phyloP scores from a whole-genome alignment of 208 protist species.

The Trypanosoma conorhini region DNA sequence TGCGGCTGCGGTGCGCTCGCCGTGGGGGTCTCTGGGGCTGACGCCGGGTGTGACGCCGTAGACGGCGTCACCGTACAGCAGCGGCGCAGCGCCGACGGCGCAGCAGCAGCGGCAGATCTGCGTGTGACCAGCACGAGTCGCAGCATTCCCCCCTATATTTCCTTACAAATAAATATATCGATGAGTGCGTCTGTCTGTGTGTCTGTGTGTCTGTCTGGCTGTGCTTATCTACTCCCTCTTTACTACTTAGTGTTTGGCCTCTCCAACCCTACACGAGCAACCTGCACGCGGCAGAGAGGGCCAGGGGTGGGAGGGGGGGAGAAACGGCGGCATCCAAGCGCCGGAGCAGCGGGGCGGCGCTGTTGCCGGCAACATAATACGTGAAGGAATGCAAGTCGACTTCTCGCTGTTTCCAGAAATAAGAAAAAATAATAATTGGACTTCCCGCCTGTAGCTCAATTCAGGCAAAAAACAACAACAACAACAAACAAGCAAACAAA shows the following conservation, averaged over 20 bases:
- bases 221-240: neutral
- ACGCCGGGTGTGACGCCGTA: neutral
- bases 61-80: constrained; percentile 6
- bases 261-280: neutral
- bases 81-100: neutral
- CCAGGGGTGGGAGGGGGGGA: neutral
- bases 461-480: neutral
- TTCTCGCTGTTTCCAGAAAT: neutral
- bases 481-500: neutral
- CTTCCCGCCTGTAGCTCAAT: neutral
- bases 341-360: no score
- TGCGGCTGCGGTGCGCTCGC: neutral
- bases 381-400: neutral
- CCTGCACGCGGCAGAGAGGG: neutral
- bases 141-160: neutral
- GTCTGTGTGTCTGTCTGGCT: neutral
- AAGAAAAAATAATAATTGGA: no score
- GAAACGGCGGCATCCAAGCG: no score
- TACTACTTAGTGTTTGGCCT: neutral
- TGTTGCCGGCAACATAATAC: neutral
- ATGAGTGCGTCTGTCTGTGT: neutral
- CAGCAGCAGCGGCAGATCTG: neutral
- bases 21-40: neutral
- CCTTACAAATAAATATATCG: neutral
- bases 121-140: constrained; percentile 1